These are phyloP conservation scores for Bondarzewia mesenterica DNA, from an alignment of 1,284 basidiomycete genomes.

Conservation along the genomic window DNA sequence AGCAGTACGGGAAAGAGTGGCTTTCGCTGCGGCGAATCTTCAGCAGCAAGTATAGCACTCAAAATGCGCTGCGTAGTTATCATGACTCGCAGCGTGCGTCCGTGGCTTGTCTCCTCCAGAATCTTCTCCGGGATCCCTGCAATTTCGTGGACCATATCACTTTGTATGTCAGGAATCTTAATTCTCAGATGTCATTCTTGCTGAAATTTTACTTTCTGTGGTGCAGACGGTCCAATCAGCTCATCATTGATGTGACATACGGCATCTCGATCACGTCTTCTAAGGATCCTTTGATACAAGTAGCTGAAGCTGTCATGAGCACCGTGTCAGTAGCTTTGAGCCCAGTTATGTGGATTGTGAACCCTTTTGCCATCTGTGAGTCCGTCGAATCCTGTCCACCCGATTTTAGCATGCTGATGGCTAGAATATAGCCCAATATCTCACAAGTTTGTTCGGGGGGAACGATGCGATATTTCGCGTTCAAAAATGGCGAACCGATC, in stretches of 20 bases:
- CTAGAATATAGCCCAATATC: background rate
- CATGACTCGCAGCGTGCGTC: background rate
- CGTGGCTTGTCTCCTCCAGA: background rate
- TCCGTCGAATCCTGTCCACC: background rate
- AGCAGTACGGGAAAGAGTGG: background rate
- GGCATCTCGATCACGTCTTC: background rate
- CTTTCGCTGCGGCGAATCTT: background rate
- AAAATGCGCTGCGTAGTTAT: background rate
- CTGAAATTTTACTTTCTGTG: background rate
- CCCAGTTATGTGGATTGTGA: background rate
- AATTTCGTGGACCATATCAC: background rate
- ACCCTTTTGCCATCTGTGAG: background rate
- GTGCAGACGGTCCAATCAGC: background rate
- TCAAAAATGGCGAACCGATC: background rate
- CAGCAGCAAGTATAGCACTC: background rate
- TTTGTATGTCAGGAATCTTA: background rate
- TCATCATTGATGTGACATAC: background rate
- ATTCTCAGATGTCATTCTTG: background rate
- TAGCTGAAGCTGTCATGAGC: background rate
- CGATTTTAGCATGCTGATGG: background rate
- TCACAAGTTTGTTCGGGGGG: background rate
- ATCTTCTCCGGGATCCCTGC: background rate
- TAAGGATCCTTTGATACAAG: background rate
- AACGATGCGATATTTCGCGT: background rate
- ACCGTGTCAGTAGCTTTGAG: background rate